Percentiles rank a stretch among this genome's conserved stretches.
Conservation (phyloP, 768 basidiomycete genomes). For the Exsudoporus frostii region DNA sequence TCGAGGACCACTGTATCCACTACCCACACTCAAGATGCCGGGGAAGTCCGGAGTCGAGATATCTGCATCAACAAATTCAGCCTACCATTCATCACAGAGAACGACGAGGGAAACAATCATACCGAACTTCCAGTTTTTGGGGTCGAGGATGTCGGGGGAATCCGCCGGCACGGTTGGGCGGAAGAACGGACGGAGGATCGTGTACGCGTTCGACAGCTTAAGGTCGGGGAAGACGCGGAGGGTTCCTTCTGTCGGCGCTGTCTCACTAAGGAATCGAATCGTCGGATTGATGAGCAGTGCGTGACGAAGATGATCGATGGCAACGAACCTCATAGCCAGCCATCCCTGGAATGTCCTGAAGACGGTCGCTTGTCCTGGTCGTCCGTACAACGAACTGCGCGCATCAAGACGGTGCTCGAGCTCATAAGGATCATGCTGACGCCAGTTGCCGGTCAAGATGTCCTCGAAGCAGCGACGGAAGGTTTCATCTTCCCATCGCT, state of each 20-base stretch:
- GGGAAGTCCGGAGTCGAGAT: constrained; percentile 48
- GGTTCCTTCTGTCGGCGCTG: constrained; percentile 66
- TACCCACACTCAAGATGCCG: constrained; percentile 36
- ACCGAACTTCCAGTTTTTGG: constrained; percentile 56
- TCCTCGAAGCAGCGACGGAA: constrained; percentile 60
- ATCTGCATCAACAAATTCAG: constrained; percentile 32
- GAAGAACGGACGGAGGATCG: constrained; percentile 78
- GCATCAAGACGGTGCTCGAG: constrained; percentile 58
- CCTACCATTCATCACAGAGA: constrained; percentile 21
- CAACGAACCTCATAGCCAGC: constrained; percentile 58
- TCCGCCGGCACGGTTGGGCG: constrained; percentile 40
- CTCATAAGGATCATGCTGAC: constrained; percentile 63
- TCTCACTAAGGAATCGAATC: constrained; percentile 42
- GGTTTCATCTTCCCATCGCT: constrained; percentile 66
- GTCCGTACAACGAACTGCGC: constrained; percentile 59
- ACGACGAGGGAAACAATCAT: constrained; percentile 13
- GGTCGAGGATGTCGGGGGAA: constrained; percentile 42
- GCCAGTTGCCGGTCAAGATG: constrained; percentile 62
- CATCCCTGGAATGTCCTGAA: constrained; percentile 77
- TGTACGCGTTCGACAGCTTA: constrained; percentile 64
- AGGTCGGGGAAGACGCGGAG: constrained; percentile 68
- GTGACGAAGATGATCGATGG: neutral
- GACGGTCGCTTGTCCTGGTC: constrained; percentile 49
- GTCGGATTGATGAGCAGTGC: neutral
- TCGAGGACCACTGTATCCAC: constrained; percentile 37